Conservation (phyloP, 2,329 filamentous ascomycete species). For the Alternaria angustiovoidea region DNA sequence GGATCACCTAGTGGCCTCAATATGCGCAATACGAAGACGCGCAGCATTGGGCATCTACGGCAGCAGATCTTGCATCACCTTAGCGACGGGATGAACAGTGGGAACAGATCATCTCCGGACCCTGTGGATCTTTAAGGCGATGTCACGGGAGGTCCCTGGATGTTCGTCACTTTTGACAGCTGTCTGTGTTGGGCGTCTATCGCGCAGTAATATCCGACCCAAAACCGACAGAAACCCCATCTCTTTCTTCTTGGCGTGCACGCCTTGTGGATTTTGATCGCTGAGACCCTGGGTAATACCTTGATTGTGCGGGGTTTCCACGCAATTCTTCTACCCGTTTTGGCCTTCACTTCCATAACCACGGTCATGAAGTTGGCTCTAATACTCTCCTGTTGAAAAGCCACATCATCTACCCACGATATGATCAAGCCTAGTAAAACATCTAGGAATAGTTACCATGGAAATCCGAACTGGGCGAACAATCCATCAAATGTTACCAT, state of each 20-base stretch:
- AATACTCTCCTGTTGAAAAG: constrained; percentile 2
- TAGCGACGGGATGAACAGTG: constrained; percentile 10
- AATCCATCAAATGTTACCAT: constrained; percentile 9
- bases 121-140: constrained; percentile 7
- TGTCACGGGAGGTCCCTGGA: not conserved
- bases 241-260: not conserved
- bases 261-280: not conserved
- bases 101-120: constrained; percentile 9
- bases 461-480: constrained; percentile 3
- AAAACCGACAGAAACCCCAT: not conserved
- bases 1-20: constrained; percentile 3
- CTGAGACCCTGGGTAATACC: not conserved
- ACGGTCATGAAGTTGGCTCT: not conserved
- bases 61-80: constrained; percentile 10
- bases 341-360: not conserved
- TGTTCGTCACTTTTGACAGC: not conserved
- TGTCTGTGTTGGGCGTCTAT: constrained; percentile 6
- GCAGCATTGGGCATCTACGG: constrained; percentile 13
- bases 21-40: constrained; percentile 11
- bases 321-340: not conserved
- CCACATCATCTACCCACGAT: not conserved
- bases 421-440: constrained; percentile 7
- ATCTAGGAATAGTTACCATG: constrained; percentile 1
- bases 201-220: not conserved
- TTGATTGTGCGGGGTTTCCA: not conserved